Percentiles rank a stretch among this genome's conserved stretches.
phyloP scores from a whole-genome alignment of 208 protist genomes.

The Leishmania arabica region DNA sequence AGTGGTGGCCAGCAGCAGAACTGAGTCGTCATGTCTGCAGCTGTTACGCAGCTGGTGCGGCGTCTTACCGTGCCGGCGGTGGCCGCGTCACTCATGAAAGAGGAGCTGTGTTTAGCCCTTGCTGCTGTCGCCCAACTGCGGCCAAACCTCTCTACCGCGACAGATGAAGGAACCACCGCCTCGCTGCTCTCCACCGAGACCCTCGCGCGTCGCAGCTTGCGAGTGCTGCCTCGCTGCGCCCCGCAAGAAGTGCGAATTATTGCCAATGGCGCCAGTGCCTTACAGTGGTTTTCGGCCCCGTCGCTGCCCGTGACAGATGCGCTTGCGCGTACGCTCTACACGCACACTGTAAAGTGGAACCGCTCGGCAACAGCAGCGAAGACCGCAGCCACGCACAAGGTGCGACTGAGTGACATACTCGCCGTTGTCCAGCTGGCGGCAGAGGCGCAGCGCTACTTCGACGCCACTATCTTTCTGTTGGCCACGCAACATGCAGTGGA shows the following conservation, averaged over 20 bases:
- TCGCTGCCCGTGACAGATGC: slow-evolving; percentile 32
- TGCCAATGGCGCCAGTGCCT: slow-evolving; percentile 42
- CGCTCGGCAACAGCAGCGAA: background rate
- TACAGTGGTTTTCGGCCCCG: slow-evolving; percentile 31
- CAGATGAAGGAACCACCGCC: slow-evolving; percentile 4
- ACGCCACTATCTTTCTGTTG: slow-evolving; percentile 21
- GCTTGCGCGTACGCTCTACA: slow-evolving; percentile 42
- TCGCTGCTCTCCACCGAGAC: background rate
- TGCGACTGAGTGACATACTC: slow-evolving; percentile 23
- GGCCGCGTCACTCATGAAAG: slow-evolving; percentile 26
- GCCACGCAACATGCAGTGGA: slow-evolving; percentile 7
- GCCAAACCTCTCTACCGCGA: background rate
- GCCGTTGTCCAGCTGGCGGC: slow-evolving; percentile 16
- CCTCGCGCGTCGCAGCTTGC: slow-evolving; percentile 26
- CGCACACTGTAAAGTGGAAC: background rate
- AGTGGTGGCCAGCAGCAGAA: background rate
- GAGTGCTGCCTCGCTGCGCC: slow-evolving; percentile 45
- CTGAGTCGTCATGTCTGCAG: slow-evolving; percentile 1
- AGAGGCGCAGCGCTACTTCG: slow-evolving; percentile 27
- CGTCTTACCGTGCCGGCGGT: slow-evolving; percentile 30
- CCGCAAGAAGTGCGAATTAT: slow-evolving; percentile 71
- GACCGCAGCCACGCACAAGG: background rate
- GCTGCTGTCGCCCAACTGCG: slow-evolving; percentile 49
- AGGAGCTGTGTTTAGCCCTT: slow-evolving; percentile 73
- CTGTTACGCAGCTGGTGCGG: slow-evolving; percentile 24